Evolutionary conservation across 208 protist species (phyloP).

Genomic region (Crithidia bombi): DNA sequence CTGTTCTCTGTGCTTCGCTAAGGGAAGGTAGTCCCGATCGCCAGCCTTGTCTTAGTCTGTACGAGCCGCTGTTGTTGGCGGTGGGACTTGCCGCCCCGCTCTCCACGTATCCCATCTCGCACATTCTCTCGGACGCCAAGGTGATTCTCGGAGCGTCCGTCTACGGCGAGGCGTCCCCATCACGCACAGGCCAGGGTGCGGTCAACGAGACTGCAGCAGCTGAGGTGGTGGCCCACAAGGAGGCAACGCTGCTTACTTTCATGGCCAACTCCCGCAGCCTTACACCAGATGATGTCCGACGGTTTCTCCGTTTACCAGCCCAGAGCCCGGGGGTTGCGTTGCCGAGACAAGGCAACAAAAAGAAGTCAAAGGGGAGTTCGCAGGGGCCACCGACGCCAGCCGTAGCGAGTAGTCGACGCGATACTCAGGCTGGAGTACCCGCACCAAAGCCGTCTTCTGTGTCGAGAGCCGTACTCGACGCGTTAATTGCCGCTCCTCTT

Average conservation of each 20-base stretch:
- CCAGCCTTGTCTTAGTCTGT: constrained; percentile 52
- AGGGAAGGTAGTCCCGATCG: constrained; percentile 49
- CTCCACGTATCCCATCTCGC: constrained; percentile 66
- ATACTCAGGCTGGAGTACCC: too few relatives aligned
- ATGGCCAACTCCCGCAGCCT: constrained; percentile 46
- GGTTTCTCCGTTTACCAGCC: constrained; percentile 49
- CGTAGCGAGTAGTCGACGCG: too few relatives aligned
- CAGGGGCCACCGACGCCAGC: background rate
- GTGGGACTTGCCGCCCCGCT: constrained; percentile 41
- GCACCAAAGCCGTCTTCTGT: background rate
- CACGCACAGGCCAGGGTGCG: background rate
- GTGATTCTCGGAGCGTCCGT: constrained; percentile 26
- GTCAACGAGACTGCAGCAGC: background rate
- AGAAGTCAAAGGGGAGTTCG: constrained; percentile 5
- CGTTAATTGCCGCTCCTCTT: constrained; percentile 51
- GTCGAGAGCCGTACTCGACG: constrained; percentile 38
- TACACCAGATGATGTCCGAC: constrained; percentile 42
- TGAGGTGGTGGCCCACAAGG: constrained; percentile 12
- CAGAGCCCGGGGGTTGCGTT: background rate
- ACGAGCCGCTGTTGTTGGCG: constrained; percentile 43
- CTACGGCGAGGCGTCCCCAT: constrained; percentile 2
- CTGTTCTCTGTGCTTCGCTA: constrained; percentile 73
- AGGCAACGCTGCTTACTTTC: constrained; percentile 55
- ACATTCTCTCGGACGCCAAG: constrained; percentile 47
- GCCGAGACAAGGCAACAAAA: background rate